These are phyloP conservation scores for Iris pallida DNA, from an alignment of 116 monocot genomes.

Conservation along the genomic window DNA sequence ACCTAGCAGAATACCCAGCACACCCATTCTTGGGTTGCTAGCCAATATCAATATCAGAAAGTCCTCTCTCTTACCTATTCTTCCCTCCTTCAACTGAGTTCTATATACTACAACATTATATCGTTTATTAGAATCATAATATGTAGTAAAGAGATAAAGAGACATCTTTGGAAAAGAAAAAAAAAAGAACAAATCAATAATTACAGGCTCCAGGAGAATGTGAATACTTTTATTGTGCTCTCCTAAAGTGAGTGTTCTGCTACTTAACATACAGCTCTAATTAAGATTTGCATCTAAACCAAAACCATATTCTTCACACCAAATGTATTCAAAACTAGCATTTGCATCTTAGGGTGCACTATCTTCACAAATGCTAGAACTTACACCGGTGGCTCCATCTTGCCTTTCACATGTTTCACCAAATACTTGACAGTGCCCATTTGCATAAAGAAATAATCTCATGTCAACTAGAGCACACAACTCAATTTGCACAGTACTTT, in stretches of 20 bases:
- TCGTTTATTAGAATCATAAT: too few relatives aligned
- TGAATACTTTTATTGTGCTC: constrained; percentile 95
- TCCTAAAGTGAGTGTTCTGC: constrained; percentile 92
- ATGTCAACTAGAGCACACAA: background rate
- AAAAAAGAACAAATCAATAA: too few relatives aligned
- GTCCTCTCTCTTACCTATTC: too few relatives aligned
- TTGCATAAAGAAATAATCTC: background rate
- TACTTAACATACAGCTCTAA: constrained; percentile 65
- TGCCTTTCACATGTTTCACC: constrained; percentile 2
- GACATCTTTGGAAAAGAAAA: too few relatives aligned
- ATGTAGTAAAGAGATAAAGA: too few relatives aligned
- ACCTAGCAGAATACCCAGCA: too few relatives aligned
- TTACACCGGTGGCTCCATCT: constrained; percentile 6
- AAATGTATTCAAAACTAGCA: constrained; percentile 66
- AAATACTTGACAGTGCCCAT: too few relatives aligned
- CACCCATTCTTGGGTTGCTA: too few relatives aligned
- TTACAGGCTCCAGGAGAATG: constrained; percentile 96
- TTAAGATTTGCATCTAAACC: constrained; percentile 36
- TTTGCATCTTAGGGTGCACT: constrained; percentile 34
- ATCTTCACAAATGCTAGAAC: constrained; percentile 12
- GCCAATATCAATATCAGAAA: too few relatives aligned
- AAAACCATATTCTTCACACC: constrained; percentile 91
- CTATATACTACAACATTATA: too few relatives aligned
- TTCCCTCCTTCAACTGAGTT: too few relatives aligned
- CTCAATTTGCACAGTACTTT: background rate